Evolutionary conservation across 2,329 filamentous ascomycete genomes (phyloP).

Genomic region (Ustulina deusta): DNA sequence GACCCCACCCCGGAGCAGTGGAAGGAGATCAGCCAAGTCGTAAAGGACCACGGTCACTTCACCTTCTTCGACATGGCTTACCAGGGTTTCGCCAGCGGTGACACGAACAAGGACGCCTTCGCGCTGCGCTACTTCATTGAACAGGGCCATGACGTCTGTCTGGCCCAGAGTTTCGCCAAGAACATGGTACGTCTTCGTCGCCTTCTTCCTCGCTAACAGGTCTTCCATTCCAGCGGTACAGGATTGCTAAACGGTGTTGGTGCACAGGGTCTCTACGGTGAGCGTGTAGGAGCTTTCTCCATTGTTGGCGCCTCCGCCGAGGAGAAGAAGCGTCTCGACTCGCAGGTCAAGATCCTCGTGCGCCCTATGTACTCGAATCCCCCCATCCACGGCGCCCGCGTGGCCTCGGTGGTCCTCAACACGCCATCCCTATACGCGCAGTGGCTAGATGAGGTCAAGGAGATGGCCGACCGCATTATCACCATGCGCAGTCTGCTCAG

Average conservation of each 20-base stretch:
- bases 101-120: constrained; percentile 93
- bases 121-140: constrained; percentile 93
- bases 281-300: constrained; percentile 97
- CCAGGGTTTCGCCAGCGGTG: constrained; percentile 95
- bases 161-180: constrained; percentile 97
- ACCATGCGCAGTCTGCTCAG: constrained; percentile 95
- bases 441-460: constrained; percentile 97
- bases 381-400: constrained; percentile 93
- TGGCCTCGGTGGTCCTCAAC: constrained; percentile 92
- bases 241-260: constrained; percentile 7
- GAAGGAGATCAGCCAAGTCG: constrained; percentile 86
- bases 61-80: constrained; percentile 99
- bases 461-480: constrained; percentile 99
- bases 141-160: constrained; percentile 87
- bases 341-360: constrained; percentile 97
- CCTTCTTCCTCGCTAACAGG: background rate
- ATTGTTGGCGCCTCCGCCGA: constrained; percentile 85
- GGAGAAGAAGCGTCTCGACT: constrained; percentile 96
- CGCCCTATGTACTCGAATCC: constrained; percentile 99
- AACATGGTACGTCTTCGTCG: constrained; percentile 79
- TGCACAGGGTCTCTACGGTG: constrained; percentile 88
- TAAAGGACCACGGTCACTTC: constrained; percentile 89
- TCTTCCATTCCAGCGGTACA: background rate
- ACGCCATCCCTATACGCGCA: constrained; percentile 86
- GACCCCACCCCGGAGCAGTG: constrained; percentile 94